Evolutionary conservation across 495 filamentous ascomycete species (phyloP).

Genomic region (Aspergillus carlsbadensis): DNA sequence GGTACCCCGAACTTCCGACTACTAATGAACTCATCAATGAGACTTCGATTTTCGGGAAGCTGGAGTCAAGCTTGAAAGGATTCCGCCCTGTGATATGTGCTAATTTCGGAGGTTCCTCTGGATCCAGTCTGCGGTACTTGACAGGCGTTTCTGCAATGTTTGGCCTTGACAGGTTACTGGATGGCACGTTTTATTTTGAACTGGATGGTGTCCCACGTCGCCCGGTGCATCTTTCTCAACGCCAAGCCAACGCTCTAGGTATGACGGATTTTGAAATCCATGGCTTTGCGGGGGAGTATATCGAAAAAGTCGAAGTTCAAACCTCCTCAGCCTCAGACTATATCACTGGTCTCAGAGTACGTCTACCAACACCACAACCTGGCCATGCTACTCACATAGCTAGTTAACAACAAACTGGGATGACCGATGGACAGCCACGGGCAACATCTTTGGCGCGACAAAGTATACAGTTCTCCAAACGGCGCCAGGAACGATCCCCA

Average conservation of each 20-base stretch:
- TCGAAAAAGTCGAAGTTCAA: not conserved
- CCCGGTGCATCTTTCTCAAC: no score
- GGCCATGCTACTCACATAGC: no score
- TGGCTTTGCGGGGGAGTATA: not conserved
- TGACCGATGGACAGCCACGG: not conserved
- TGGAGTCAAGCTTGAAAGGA: not conserved
- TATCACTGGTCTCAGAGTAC: not conserved
- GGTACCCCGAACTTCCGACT: not conserved
- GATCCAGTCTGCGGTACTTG: not conserved
- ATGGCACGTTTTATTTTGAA: no score
- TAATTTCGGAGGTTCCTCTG: not conserved
- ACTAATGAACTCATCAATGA: not conserved
- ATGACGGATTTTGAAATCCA: no score
- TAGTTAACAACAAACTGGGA: no score
- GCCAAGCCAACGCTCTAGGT: no score
- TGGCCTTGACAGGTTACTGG: no score
- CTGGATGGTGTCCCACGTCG: no score
- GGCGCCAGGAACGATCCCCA: not conserved
- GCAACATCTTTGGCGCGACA: not conserved
- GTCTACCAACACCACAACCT: no score
- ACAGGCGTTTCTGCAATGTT: no score
- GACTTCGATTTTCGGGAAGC: not conserved
- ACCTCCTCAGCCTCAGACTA: not conserved
- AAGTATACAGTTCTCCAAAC: not conserved
- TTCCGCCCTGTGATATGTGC: not conserved